Evolutionary conservation across 352 stramenopile species (phyloP).

Genomic region (Globisporangium radiosum): DNA sequence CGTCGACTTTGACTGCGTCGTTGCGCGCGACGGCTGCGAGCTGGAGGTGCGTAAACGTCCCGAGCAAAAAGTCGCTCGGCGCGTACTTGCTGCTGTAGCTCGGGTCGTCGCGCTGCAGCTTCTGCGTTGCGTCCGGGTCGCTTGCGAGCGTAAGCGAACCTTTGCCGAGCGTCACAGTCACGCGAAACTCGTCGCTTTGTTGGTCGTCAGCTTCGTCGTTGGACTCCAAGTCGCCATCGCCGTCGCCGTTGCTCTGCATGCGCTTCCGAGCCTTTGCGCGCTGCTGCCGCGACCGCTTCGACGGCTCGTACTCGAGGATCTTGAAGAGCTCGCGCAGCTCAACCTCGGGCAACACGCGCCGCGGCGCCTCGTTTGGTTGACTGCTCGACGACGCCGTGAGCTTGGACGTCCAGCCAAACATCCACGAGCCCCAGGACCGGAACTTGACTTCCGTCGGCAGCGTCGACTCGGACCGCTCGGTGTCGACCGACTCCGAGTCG

Average conservation of each 20-base stretch:
- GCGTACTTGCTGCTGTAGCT: conserved; percentile 61
- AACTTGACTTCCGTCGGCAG: conserved; percentile 69
- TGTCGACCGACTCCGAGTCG: conserved; percentile 78
- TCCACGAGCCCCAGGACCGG: conserved; percentile 76
- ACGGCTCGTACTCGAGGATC: conserved; percentile 79
- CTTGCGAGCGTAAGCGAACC: conserved; percentile 72
- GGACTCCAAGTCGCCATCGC: background rate
- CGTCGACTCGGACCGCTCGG: conserved; percentile 61
- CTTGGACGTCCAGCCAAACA: conserved; percentile 82
- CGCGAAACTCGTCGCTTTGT: conserved; percentile 49
- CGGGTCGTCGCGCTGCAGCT: conserved; percentile 50
- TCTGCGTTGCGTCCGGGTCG: conserved; percentile 65
- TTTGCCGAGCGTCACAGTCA: conserved; percentile 68
- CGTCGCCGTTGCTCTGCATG: background rate
- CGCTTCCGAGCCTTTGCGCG: conserved; percentile 2
- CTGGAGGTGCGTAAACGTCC: conserved; percentile 74
- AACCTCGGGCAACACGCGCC: conserved; percentile 64
- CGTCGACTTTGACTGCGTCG: conserved; percentile 69
- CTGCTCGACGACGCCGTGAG: conserved; percentile 27
- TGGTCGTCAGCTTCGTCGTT: conserved; percentile 22
- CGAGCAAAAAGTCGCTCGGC: conserved; percentile 70
- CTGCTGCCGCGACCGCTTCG: conserved; percentile 54
- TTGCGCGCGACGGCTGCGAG: conserved; percentile 58
- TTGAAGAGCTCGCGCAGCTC: conserved; percentile 84
- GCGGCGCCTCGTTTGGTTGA: conserved; percentile 21